phyloP scores from a whole-genome alignment of 2,329 filamentous ascomycete genomes.

The Meredithiella fracta region DNA sequence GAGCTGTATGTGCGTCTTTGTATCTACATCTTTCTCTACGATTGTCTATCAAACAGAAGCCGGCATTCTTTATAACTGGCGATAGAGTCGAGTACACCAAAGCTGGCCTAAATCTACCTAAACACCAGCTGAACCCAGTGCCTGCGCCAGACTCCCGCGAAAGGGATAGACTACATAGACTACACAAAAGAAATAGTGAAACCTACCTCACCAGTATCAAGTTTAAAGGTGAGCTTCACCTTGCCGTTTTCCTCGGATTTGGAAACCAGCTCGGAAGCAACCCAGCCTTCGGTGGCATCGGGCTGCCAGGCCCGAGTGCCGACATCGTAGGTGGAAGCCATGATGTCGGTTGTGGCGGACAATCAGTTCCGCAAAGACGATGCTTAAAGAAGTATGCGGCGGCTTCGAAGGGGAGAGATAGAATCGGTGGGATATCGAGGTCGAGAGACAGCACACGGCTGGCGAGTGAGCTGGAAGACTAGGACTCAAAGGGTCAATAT shows the following conservation, averaged over 20 bases:
- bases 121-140: too few species aligned
- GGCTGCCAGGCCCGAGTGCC: constrained; percentile 98
- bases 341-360: constrained; percentile 22
- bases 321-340: constrained; percentile 92
- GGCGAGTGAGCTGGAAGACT: background rate
- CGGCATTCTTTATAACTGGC: too few species aligned
- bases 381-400: too few species aligned
- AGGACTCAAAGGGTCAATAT: background rate
- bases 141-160: too few species aligned
- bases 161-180: background rate
- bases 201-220: constrained; percentile 85
- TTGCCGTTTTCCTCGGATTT: constrained; percentile 75
- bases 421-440: background rate
- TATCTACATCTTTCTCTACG: too few species aligned
- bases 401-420: too few species aligned
- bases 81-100: background rate
- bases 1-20: too few species aligned
- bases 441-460: background rate
- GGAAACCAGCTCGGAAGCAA: constrained; percentile 83
- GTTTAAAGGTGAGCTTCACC: constrained; percentile 69
- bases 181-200: background rate
- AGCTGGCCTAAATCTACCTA: too few species aligned
- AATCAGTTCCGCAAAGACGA: background rate
- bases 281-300: constrained; percentile 88
- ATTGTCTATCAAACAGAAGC: too few species aligned